phyloP scores from a whole-genome alignment of 306 rosid species.

The Lupinus albus region DNA sequence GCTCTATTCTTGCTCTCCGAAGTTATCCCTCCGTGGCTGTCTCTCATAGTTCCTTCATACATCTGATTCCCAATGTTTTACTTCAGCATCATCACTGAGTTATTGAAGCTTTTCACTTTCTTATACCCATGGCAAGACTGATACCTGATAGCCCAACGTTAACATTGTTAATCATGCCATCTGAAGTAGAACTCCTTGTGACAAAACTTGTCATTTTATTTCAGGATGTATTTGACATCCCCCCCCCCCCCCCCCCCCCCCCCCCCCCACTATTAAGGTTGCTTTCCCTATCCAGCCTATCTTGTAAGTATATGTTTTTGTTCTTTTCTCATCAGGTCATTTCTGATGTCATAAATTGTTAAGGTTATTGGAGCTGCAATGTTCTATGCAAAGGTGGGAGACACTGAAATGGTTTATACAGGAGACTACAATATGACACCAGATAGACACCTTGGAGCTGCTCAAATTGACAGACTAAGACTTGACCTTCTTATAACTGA shows the following conservation, averaged over 20 bases:
- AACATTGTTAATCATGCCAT: slow-evolving; percentile 1
- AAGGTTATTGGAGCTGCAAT: slow-evolving; percentile 97
- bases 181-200: slow-evolving; percentile 21
- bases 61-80: slow-evolving; percentile 8
- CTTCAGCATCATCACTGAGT: slow-evolving; percentile 23
- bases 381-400: slow-evolving; percentile 97
- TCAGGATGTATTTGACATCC: not conserved
- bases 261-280: not conserved
- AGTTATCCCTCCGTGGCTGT: not conserved
- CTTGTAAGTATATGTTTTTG: not conserved
- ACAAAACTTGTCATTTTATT: slow-evolving; percentile 25
- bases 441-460: slow-evolving; percentile 96
- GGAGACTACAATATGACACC: slow-evolving; percentile 99
- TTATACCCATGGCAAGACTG: slow-evolving; percentile 8
- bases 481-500: slow-evolving; percentile 94
- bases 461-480: slow-evolving; percentile 83
- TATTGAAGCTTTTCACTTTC: slow-evolving; percentile 31
- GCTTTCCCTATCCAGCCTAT: not conserved
- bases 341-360: slow-evolving; percentile 35
- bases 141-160: slow-evolving; percentile 5
- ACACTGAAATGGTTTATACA: slow-evolving; percentile 79
- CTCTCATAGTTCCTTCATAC: slow-evolving; percentile 10
- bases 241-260: too few species aligned
- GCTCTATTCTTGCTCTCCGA: not conserved
- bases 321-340: slow-evolving; percentile 6